Base-by-base conservation (phyloP, 192 early-diverging fungal genomes). In the Tieghemiomyces parasiticus region DNA sequence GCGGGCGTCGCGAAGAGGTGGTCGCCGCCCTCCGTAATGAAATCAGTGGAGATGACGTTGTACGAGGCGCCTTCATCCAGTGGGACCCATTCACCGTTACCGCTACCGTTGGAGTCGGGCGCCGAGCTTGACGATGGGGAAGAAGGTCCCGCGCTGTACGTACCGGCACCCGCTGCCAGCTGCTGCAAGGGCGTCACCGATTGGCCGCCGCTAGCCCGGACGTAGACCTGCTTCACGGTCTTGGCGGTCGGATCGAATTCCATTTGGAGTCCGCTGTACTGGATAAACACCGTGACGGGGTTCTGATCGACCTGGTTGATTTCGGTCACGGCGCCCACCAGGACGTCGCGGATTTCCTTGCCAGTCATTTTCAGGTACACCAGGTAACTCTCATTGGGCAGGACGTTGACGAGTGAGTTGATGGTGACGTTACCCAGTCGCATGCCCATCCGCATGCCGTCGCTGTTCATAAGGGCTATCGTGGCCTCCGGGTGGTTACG, bases 301-400 rank as follows among this genome's bases (percentile, higher is more conserved):
- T 70, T 70, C 20, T 63, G 64, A 32, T 67, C 54, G 33, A 59
- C 59, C 35, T 60, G 61, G 61, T 67, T 48, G 1, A 55, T 61
- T 35, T 73, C 70, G 1, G 59, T 60, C n/a, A 72, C 56, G 0
- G 73, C 63, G 20, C 69, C 69, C 48, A 73, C 72, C 13, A 91
- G 65, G 30, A 79, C 65, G 14, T 61, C 62, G 28, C 75, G 58
- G 29, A 91, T 62, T 51, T 77, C 63, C 0, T 56, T 45, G 49
- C 88, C 86, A 8, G 73, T 65, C 58, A 80, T 60, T 12, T 70
- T 59, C 44, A 71, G 66, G 20, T 71, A 64, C 3, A 72, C 70
- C 25, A 87, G 29, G 1, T 60, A 34, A 62, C 83, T 84, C n/a
- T 76, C 81, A 46, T 82, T 88, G 12, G 88, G 86, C 9, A 85